A percentile compares a stretch with the other conserved stretches of the same genome.
Evolutionary conservation across 1,284 basidiomycete genomes (phyloP).

Genomic region (Ustilago sp.): DNA sequence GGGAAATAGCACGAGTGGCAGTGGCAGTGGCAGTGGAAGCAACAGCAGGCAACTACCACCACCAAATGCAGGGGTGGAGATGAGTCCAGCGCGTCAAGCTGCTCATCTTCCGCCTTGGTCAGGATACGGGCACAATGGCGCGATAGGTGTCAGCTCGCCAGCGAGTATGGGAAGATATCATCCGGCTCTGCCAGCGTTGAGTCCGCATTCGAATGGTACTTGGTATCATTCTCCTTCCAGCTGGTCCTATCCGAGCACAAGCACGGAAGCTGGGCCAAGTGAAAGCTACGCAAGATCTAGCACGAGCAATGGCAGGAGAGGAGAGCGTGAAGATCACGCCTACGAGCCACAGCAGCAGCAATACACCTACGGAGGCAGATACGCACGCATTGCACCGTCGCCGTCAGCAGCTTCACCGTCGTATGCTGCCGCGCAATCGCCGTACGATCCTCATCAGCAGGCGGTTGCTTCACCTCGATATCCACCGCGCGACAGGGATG

Average conservation of each 20-base stretch:
- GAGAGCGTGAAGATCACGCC: not conserved
- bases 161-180: not conserved
- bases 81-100: not conserved
- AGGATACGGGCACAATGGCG: not conserved
- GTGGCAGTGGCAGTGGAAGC: constrained; percentile 4
- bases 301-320: not conserved
- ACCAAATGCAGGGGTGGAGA: not conserved
- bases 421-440: not conserved
- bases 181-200: not conserved
- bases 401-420: not conserved
- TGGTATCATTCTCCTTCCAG: not conserved
- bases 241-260: not conserved
- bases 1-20: not conserved
- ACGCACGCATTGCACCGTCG: not conserved
- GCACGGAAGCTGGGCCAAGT: not conserved
- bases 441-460: not conserved
- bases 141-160: not conserved
- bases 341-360: not conserved
- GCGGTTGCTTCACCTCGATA: not conserved
- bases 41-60: not conserved
- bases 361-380: not conserved
- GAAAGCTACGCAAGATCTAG: not conserved
- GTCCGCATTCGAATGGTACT: not conserved
- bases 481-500: not conserved
- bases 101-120: not conserved